Evolutionary conservation across 768 basidiomycete genomes (phyloP).

Genomic region (Psilocybe tampanensis): DNA sequence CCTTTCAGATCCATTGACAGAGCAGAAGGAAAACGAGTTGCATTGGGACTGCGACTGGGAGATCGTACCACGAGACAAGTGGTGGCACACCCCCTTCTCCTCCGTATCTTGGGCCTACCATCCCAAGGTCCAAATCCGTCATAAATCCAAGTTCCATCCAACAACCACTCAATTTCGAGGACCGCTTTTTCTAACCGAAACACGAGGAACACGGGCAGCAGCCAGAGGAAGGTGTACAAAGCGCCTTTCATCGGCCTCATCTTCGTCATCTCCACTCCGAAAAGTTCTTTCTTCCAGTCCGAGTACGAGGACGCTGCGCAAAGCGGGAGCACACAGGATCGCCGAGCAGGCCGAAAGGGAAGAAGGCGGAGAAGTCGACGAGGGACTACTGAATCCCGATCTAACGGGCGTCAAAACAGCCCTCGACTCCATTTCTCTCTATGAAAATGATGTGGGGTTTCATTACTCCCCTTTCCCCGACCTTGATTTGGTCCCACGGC

Average conservation of each 20-base stretch:
- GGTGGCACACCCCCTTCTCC: conserved; percentile 43
- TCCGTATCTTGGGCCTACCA: conserved; percentile 43
- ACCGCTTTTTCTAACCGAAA: conserved; percentile 29
- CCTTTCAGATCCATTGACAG: no score
- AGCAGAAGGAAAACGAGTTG: conserved; percentile 18
- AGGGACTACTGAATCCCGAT: conserved; percentile 37
- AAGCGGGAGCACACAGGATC: conserved; percentile 6
- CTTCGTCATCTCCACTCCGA: neutral
- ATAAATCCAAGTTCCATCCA: conserved; percentile 25
- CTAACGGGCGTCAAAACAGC: conserved; percentile 42
- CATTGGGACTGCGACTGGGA: conserved; percentile 43
- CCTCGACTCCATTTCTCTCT: conserved; percentile 35
- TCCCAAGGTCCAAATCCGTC: conserved; percentile 16
- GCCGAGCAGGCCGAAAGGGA: conserved; percentile 7
- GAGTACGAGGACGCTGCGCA: conserved; percentile 6
- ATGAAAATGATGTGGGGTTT: conserved; percentile 48
- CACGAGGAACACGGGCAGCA: neutral
- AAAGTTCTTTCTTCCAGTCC: neutral
- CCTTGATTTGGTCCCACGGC: conserved; percentile 14
- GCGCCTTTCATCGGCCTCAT: no score
- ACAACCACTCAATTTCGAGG: conserved; percentile 37
- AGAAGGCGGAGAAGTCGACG: conserved; percentile 5
- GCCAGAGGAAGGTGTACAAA: no score
- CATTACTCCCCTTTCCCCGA: conserved; percentile 25
- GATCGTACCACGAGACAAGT: conserved; percentile 32